Percentiles rank a stretch among this genome's conserved stretches.
These are phyloP conservation scores for Sporisorium exsertum DNA, from an alignment of 1,284 basidiomycete species.

Conservation along the genomic window DNA sequence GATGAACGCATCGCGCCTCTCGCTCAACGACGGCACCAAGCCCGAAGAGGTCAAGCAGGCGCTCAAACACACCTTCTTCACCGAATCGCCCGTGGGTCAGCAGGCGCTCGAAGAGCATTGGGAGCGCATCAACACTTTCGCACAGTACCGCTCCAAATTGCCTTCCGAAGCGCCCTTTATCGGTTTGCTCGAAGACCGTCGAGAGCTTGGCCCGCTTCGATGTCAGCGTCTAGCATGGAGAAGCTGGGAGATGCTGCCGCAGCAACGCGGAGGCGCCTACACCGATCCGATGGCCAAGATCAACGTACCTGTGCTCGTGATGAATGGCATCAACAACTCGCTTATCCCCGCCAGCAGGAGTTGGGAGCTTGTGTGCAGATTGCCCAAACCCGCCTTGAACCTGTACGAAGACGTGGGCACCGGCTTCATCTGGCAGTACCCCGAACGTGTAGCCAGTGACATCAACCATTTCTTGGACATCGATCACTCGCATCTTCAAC, in stretches of 20 bases:
- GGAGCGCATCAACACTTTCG: slow-evolving; percentile 40
- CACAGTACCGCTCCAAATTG: slow-evolving; percentile 35
- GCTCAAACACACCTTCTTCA: slow-evolving; percentile 35
- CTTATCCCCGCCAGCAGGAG: slow-evolving; percentile 44
- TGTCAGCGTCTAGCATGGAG: slow-evolving; percentile 40
- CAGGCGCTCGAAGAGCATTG: slow-evolving; percentile 35
- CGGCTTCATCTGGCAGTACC: slow-evolving; percentile 43
- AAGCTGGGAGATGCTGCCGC: slow-evolving; percentile 39
- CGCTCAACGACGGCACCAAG: slow-evolving; percentile 34
- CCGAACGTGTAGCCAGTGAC: slow-evolving; percentile 35
- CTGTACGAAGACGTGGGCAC: slow-evolving; percentile 40
- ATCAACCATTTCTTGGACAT: slow-evolving; percentile 42
- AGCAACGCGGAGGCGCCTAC: slow-evolving; percentile 28
- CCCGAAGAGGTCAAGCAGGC: slow-evolving; percentile 42
- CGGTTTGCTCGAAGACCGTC: slow-evolving; percentile 39
- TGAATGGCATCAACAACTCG: slow-evolving; percentile 41
- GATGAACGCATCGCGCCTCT: slow-evolving; percentile 39
- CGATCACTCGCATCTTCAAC: slow-evolving; percentile 33
- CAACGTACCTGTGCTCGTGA: slow-evolving; percentile 42
- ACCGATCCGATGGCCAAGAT: slow-evolving; percentile 38
- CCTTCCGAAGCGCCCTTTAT: slow-evolving; percentile 36
- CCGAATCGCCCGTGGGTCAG: slow-evolving; percentile 25
- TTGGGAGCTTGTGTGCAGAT: slow-evolving; percentile 42
- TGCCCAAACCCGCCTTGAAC: slow-evolving; percentile 31
- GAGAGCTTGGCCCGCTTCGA: slow-evolving; percentile 35